Base-by-base conservation (phyloP, 257 asterid genomes). In the Solanum ahanhuiri region DNA sequence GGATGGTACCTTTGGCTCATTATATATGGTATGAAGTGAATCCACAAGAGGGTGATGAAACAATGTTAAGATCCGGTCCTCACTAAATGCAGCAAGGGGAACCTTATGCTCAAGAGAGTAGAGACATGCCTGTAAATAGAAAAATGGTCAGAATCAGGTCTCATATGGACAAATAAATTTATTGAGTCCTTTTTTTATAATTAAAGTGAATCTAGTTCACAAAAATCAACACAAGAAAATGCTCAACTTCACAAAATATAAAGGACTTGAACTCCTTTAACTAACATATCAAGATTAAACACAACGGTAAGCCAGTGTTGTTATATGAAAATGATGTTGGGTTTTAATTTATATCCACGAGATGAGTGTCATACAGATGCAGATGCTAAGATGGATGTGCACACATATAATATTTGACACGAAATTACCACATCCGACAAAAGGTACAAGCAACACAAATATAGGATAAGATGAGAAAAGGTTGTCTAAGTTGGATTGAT, bases 11-110 rank as follows among this genome's bases (percentile, higher is more conserved):
- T 95, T 94, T 88, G 99, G 99, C 89, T 97, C 99, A 45, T 93
- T 93, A 93, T 95, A 95, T 83, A 92, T 86, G 8, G 99, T 97
- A 88, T 97, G 99, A 86, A 97, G 97, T 11, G 95, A 89, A 86
- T 95, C 94, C 88, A 97, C 98, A 14, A 92, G 94, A 88, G 98
- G 98, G 90, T 97, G 98, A 85, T 97, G 92, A 84, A 97, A 97
- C 92, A 95, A 91, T 87, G 99, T 90, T 84, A 95, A 90, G 89
- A 98, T 95, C 25, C 97, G 94, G 85, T 90, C 95, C 87, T 93
- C 95, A 83, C 96, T 87, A 86, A 97, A 97, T 91, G 98, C 98
- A 89, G 94, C 92, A 66, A 95, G 93, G 83, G 99, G 99, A 89
- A 94, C 82, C 85, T 91, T 88, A 77, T 95, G 96, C 91, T 94